Conservation (phyloP, 2,329 filamentous ascomycete species). For the Sporothrix humicola region DNA sequence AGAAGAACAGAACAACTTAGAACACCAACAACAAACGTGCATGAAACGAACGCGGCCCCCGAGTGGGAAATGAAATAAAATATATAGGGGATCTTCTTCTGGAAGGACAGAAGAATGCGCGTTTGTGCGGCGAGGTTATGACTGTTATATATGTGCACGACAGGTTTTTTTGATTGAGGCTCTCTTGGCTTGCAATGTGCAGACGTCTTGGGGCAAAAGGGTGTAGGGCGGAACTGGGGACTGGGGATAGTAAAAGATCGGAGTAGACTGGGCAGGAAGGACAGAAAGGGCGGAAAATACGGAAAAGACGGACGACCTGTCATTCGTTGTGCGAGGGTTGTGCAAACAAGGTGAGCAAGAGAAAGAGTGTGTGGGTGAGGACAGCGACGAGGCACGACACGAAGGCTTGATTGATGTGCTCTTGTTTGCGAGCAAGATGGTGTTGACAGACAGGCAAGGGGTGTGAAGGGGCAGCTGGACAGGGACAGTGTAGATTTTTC, state of each 20-base stretch:
- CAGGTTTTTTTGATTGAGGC: not conserved
- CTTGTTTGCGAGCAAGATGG: not conserved
- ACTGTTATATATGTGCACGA: constrained; percentile 15
- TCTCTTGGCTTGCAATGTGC: not conserved
- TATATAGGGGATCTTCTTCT: not conserved
- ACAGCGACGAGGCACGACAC: too few relatives aligned
- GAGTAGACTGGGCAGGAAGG: not conserved
- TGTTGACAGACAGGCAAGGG: constrained; percentile 17
- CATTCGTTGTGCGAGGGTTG: not conserved
- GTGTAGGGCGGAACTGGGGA: not conserved
- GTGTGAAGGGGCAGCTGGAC: not conserved
- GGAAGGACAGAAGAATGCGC: not conserved
- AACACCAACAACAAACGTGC: not conserved
- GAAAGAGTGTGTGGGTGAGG: not conserved
- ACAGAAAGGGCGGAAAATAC: too few relatives aligned
- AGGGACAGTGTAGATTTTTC: not conserved
- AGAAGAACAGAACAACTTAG: not conserved
- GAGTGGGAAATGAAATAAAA: not conserved
- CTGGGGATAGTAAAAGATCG: not conserved
- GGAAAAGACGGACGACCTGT: too few relatives aligned
- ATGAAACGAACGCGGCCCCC: not conserved
- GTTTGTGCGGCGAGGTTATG: not conserved
- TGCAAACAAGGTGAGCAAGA: not conserved
- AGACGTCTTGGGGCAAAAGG: not conserved
- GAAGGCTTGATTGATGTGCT: not conserved